Evolutionary conservation across 2,329 filamentous ascomycete species (phyloP), one percentile per base, ranked within the genome.

Genomic region (Scolecobasidium constrictum): DNA sequence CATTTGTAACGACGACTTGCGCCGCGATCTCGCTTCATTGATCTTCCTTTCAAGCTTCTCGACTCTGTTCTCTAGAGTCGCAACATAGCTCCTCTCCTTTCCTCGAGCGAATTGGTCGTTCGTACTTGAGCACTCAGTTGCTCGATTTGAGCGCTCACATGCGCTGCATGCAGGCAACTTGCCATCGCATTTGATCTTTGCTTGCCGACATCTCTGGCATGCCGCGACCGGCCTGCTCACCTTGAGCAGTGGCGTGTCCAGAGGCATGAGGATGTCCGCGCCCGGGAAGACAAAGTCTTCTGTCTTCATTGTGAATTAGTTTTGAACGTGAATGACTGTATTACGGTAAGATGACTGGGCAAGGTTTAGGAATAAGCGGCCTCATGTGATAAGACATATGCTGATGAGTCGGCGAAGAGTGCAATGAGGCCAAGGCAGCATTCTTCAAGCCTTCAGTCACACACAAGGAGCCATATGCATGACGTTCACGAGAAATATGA

Each of bases 181-280:
- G 48, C 92, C 90, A 65, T 96, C 92, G 56, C 92, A 98, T 78
- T 93, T 95, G 59, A 96, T 87, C 67, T 98, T 98, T 42, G 90
- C 88, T 47, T 82, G 77, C 47, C 92, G 85, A 67, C 84, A 90
- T 69, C 83, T 72, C 46, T 83, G 84, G 59, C 84, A 90, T 18
- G 84, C 84, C 43, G 83, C 83, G 39, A 86, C 83, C 4, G 84
- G 83, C 48, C 84, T 73, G 56, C 82, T 87, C 49, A 90, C 84
- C 53, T 79, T 75, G 52, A 86, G 65, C 42, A 81, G 62, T 16
- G 79, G 79, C 23, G 77, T 68, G 38, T 71, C 66, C 39, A 70
- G 56, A 46, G 65, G 63, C 66, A 69, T 69, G 44, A 58, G 53
- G 49, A 49, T 47, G 16, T 38, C 34, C 26, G 48, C 48, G 42